Evolutionary conservation across 2,329 filamentous ascomycete species (phyloP).

Genomic region (Teratosphaeria pseudoeucalypti): DNA sequence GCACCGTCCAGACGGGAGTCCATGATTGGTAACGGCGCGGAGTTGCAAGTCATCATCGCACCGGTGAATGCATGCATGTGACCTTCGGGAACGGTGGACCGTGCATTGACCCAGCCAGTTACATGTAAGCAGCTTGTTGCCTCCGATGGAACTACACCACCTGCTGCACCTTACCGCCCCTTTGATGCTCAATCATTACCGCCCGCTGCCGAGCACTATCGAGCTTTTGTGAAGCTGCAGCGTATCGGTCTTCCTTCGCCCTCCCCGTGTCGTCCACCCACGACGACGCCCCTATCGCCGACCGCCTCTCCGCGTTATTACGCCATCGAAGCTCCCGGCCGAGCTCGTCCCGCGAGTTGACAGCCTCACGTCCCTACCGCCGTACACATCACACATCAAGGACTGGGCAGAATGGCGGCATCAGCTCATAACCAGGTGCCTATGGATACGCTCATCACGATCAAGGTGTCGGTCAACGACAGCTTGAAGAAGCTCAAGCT

Average conservation of each 20-base stretch:
- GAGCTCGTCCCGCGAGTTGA: background rate
- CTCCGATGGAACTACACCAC: background rate
- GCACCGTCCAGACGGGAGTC: background rate
- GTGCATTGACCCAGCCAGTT: background rate
- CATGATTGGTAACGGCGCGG: background rate
- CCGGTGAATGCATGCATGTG: background rate
- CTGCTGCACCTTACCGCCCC: background rate
- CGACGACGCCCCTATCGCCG: background rate
- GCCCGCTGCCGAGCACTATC: background rate
- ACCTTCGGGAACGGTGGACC: background rate
- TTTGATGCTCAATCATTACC: background rate
- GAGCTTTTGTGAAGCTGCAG: background rate
- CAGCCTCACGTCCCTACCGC: background rate
- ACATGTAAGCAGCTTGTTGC: background rate
- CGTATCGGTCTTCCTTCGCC: background rate
- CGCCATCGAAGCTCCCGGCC: background rate
- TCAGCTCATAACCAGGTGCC: slow-evolving; percentile 3
- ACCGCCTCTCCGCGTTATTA: background rate
- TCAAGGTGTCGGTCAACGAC: slow-evolving; percentile 76
- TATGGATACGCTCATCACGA: slow-evolving; percentile 61
- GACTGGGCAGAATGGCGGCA: slow-evolving; percentile 3
- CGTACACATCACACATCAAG: slow-evolving; percentile 1
- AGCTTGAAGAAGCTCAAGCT: slow-evolving; percentile 77
- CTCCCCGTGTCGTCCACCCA: background rate
- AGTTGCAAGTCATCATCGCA: background rate